phyloP scores from a whole-genome alignment of 2,329 filamentous ascomycete genomes.

The Sclerotinia glacialis region DNA sequence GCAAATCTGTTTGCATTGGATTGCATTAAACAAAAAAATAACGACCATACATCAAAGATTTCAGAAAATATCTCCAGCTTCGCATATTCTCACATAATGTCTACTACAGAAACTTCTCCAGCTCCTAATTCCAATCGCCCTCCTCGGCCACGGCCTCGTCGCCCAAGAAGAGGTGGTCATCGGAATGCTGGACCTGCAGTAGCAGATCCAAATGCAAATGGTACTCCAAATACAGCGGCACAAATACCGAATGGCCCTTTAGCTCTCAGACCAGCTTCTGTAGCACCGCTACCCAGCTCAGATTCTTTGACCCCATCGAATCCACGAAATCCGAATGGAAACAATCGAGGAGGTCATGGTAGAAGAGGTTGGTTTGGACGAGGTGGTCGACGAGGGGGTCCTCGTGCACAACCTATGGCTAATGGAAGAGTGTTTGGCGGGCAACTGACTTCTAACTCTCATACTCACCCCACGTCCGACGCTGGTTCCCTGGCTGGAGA shows the following conservation, averaged over 20 bases:
- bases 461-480: slow-evolving; percentile 22
- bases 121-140: slow-evolving; percentile 26
- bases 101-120: slow-evolving; percentile 26
- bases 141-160: slow-evolving; percentile 30
- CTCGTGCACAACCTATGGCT: slow-evolving; percentile 33
- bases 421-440: slow-evolving; percentile 44
- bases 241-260: slow-evolving; percentile 25
- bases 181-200: slow-evolving; percentile 24
- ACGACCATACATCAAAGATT: slow-evolving; percentile 19
- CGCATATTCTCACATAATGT: slow-evolving; percentile 25
- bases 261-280: slow-evolving; percentile 28
- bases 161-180: slow-evolving; percentile 33
- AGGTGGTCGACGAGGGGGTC: slow-evolving; percentile 32
- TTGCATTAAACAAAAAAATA: slow-evolving; percentile 12
- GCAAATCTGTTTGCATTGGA: background rate
- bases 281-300: slow-evolving; percentile 20
- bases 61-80: background rate
- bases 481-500: slow-evolving; percentile 45
- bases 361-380: slow-evolving; percentile 32
- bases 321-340: slow-evolving; percentile 22
- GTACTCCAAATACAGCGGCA: slow-evolving; percentile 13
- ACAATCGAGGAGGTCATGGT: slow-evolving; percentile 32
- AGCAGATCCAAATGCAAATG: slow-evolving; percentile 10
- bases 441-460: slow-evolving; percentile 40
- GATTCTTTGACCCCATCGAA: slow-evolving; percentile 15